These are phyloP conservation scores for Amanita subjunquillea DNA, from an alignment of 768 basidiomycete genomes.

Conservation along the genomic window DNA sequence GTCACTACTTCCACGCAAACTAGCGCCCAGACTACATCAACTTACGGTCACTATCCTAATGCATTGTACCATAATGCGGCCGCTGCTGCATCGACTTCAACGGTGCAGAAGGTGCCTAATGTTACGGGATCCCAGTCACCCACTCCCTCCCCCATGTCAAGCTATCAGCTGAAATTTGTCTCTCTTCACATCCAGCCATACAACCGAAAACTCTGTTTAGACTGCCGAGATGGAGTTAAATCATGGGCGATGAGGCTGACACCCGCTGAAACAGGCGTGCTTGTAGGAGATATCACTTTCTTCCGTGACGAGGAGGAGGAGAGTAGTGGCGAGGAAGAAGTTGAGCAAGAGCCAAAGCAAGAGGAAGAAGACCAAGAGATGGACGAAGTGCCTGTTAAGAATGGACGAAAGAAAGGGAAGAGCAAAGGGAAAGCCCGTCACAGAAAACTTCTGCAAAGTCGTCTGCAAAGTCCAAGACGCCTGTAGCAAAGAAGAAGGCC, in stretches of 20 bases:
- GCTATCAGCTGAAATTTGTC: slow-evolving; percentile 42
- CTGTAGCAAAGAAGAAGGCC: slow-evolving; percentile 28
- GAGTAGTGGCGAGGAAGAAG: slow-evolving; percentile 46
- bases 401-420: slow-evolving; percentile 31
- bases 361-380: slow-evolving; percentile 37
- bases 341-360: slow-evolving; percentile 22
- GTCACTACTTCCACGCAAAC: not conserved
- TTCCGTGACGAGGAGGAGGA: slow-evolving; percentile 49
- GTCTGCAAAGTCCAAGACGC: slow-evolving; percentile 17
- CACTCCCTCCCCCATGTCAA: slow-evolving; percentile 22
- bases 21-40: slow-evolving; percentile 1
- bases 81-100: slow-evolving; percentile 9
- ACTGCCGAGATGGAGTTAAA: slow-evolving; percentile 62
- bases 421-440: slow-evolving; percentile 27
- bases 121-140: slow-evolving; percentile 26
- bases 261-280: slow-evolving; percentile 44
- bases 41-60: slow-evolving; percentile 43
- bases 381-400: slow-evolving; percentile 33
- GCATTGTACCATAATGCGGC: slow-evolving; percentile 31
- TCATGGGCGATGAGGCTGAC: slow-evolving; percentile 61
- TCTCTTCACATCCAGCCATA: slow-evolving; percentile 47
- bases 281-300: slow-evolving; percentile 44
- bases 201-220: slow-evolving; percentile 47
- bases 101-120: slow-evolving; percentile 13
- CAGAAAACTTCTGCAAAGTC: slow-evolving; percentile 23